Base-by-base conservation (phyloP, 805 yeast species). In the Nakazawaea ambrosiae region DNA sequence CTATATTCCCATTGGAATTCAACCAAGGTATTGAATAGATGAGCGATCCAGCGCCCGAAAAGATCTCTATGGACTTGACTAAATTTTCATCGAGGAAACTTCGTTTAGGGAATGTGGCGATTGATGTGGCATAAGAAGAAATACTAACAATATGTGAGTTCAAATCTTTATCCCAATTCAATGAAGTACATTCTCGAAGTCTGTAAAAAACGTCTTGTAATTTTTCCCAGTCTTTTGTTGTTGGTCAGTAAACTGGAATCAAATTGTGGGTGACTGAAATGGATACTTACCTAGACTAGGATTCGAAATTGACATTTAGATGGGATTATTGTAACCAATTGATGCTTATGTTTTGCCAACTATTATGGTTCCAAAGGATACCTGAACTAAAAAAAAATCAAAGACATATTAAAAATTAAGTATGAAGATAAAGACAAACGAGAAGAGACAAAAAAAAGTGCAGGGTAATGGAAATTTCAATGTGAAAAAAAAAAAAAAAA, bases 211-310 rank as follows among this genome's bases (percentile, higher is more conserved):
- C 81, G 54, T 77, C 75, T 37, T 75, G 78, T 15, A 88, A 67
- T 45, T 80, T 70, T 54, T 87, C 95, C 97, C 97, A 88, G 31
- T 70, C 70, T 43, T 68, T 51, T 46, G 70, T 64, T n/a, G n/a
- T n/a, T n/a, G n/a, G n/a, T n/a, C n/a, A n/a, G n/a, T n/a, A 10
- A 75, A 75, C 56, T 63, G 2, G 63, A 24, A 27, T 27, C 9
- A 39, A 9, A 27, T 27, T 11, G 25, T 22, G 8, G 25, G 10
- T 8, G 8, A 22, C 11, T 22, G 25, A 22, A 22, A 22, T 8
- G 7, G 14, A 12, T 26, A 43, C 49, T 28, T 37, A 47, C 58
- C 59, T 20, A 60, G 37, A 34, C 61, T 57, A 6, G 65, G 65
- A 31, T 51, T 55, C 2, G 51, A 20, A 1, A 41, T 27, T 20